Percentiles rank a stretch among this genome's conserved stretches.
Conservation (phyloP, 2,329 filamentous ascomycete species). For the Blastomyces parvus region DNA sequence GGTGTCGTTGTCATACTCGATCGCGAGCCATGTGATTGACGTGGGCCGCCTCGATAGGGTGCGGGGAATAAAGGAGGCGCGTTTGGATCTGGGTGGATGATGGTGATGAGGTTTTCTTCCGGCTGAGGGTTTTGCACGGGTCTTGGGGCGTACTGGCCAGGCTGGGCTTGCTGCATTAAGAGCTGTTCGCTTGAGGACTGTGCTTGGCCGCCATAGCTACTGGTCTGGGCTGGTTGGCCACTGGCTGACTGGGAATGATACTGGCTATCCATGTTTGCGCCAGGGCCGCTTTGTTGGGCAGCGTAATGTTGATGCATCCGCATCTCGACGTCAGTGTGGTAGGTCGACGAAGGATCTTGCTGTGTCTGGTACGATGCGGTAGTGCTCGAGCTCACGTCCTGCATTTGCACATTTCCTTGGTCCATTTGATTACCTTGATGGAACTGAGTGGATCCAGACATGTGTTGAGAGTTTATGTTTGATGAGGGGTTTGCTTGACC, state of each 20-base stretch:
- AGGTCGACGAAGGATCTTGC: background rate
- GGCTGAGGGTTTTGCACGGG: slow-evolving; percentile 1
- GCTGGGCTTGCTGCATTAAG: background rate
- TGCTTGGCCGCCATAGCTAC: background rate
- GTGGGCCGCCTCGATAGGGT: slow-evolving; percentile 14
- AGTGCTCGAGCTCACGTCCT: background rate
- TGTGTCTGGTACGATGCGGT: background rate
- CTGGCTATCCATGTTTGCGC: slow-evolving; percentile 1
- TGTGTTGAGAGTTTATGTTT: background rate
- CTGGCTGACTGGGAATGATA: slow-evolving; percentile 1
- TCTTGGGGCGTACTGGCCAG: background rate
- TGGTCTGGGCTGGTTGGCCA: background rate
- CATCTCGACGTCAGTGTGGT: background rate
- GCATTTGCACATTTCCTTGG: slow-evolving; percentile 6
- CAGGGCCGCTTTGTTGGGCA: background rate
- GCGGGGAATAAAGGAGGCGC: slow-evolving; percentile 14
- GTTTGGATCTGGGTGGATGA: slow-evolving; percentile 15
- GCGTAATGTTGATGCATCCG: background rate
- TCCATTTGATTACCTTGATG: slow-evolving; percentile 1
- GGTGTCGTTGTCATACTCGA: background rate
- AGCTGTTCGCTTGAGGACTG: background rate
- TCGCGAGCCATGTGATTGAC: slow-evolving; percentile 7
- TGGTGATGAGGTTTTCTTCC: slow-evolving; percentile 10
- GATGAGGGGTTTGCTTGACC: background rate
- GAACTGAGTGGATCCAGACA: background rate